These are phyloP conservation scores for Dothistroma pini DNA, from an alignment of 2,329 filamentous ascomycete genomes.

Conservation along the genomic window DNA sequence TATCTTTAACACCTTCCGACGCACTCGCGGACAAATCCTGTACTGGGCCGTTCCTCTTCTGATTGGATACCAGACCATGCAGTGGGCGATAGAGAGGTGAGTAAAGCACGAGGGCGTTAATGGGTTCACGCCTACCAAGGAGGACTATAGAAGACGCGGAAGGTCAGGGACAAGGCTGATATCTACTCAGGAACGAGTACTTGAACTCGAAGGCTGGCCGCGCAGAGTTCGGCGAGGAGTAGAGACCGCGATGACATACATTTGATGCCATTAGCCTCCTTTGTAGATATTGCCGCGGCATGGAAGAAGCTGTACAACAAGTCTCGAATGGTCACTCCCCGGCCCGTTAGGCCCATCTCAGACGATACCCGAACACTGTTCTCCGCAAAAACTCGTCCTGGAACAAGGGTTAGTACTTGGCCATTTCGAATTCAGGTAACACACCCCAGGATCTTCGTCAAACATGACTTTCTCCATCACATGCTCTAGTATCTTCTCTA, in stretches of 20 bases:
- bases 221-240: constrained; percentile 47
- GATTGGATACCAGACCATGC: constrained; percentile 74
- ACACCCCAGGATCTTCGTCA: constrained; percentile 74
- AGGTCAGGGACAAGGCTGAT: constrained; percentile 4
- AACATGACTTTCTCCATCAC: constrained; percentile 85
- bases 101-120: constrained; percentile 34
- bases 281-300: constrained; percentile 13
- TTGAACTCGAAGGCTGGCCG: constrained; percentile 75
- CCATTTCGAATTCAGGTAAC: constrained; percentile 26
- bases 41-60: constrained; percentile 81
- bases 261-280: constrained; percentile 9
- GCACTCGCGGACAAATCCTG: constrained; percentile 79
- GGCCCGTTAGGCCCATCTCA: constrained; percentile 55
- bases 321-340: not conserved
- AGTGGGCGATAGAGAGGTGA: constrained; percentile 90
- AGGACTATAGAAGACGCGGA: not conserved
- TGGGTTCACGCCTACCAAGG: not conserved
- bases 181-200: constrained; percentile 64
- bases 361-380: constrained; percentile 75
- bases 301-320: constrained; percentile 13
- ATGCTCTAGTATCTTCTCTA: constrained; percentile 76
- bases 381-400: constrained; percentile 73
- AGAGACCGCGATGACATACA: constrained; percentile 4
- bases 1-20: constrained; percentile 93
- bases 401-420: not conserved